phyloP scores from a whole-genome alignment of 2,329 filamentous ascomycete species.

The Elsinoe necatrix region DNA sequence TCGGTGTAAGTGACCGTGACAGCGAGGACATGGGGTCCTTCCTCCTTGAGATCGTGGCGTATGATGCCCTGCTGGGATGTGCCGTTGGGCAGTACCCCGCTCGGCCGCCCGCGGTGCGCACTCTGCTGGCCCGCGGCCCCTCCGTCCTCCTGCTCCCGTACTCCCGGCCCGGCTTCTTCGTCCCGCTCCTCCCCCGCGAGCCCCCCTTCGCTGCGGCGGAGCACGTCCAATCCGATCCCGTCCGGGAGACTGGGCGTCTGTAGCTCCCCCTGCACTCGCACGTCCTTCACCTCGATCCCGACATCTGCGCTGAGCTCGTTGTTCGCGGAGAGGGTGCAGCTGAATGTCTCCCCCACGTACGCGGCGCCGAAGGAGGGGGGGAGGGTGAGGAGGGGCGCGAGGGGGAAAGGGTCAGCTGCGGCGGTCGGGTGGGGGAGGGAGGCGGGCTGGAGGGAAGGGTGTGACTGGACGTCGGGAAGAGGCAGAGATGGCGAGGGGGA shows the following conservation, averaged over 20 bases:
- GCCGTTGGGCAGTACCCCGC: conserved; percentile 29
- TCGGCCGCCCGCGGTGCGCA: conserved; percentile 42
- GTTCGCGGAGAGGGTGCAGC: conserved; percentile 92
- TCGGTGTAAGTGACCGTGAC: conserved; percentile 94
- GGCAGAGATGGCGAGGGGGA: conserved; percentile 63
- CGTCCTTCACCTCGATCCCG: conserved; percentile 55
- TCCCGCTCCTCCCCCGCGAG: too few relatives aligned
- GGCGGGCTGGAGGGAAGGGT: conserved; percentile 50
- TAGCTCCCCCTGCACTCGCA: conserved; percentile 85
- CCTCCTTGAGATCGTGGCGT: conserved; percentile 81
- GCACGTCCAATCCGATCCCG: conserved; percentile 47
- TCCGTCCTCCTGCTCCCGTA: conserved; percentile 48
- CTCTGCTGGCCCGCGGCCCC: conserved; percentile 24
- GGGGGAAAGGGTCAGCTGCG: conserved; percentile 41
- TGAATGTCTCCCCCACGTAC: conserved; percentile 91
- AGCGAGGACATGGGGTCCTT: conserved; percentile 85
- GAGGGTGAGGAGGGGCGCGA: conserved; percentile 62
- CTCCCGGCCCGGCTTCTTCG: too few relatives aligned
- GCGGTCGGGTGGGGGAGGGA: conserved; percentile 63
- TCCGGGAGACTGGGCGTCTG: conserved; percentile 73
- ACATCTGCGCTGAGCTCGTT: conserved; percentile 54
- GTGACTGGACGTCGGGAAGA: conserved; percentile 47
- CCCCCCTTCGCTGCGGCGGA: not conserved
- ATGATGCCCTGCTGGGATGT: conserved; percentile 60
- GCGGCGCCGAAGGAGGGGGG: conserved; percentile 88